Conservation (phyloP, 495 filamentous ascomycete genomes). For the Aspergillus bridgeri region DNA sequence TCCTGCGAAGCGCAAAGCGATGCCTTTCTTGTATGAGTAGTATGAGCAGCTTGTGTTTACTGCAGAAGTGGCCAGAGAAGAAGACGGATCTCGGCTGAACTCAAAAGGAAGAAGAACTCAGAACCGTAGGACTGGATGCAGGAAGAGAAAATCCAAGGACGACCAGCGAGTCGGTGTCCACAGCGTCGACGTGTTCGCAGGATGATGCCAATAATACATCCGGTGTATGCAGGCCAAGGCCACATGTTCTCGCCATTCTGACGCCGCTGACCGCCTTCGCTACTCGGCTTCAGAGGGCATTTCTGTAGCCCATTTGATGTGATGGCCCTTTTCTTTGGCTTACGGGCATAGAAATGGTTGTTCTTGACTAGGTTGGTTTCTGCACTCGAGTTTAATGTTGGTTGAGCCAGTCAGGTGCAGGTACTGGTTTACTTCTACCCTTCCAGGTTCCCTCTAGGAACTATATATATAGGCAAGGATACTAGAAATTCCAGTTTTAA, state of each 20-base stretch:
- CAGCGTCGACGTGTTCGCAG: background rate
- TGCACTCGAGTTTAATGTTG: too few relatives aligned
- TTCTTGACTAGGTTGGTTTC: too few relatives aligned
- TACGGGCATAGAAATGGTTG: too few relatives aligned
- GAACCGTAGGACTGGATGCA: background rate
- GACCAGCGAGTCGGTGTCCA: background rate
- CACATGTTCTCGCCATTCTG: conserved; percentile 40
- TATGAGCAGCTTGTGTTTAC: background rate
- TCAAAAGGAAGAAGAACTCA: background rate
- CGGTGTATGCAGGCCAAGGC: conserved; percentile 24
- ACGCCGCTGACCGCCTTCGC: conserved; percentile 39
- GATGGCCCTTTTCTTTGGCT: too few relatives aligned
- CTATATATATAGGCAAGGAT: too few relatives aligned
- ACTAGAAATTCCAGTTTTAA: background rate
- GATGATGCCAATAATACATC: conserved; percentile 3
- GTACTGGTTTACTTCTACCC: too few relatives aligned
- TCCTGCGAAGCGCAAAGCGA: background rate
- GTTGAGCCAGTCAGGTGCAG: too few relatives aligned
- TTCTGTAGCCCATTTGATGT: too few relatives aligned
- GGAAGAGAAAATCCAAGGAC: background rate
- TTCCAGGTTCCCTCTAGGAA: too few relatives aligned
- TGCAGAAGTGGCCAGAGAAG: background rate
- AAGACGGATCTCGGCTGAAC: background rate
- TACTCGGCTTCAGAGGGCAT: background rate
- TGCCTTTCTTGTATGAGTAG: background rate